phyloP scores from a whole-genome alignment of 257 asterid genomes.

The Plectranthus barbatus region DNA sequence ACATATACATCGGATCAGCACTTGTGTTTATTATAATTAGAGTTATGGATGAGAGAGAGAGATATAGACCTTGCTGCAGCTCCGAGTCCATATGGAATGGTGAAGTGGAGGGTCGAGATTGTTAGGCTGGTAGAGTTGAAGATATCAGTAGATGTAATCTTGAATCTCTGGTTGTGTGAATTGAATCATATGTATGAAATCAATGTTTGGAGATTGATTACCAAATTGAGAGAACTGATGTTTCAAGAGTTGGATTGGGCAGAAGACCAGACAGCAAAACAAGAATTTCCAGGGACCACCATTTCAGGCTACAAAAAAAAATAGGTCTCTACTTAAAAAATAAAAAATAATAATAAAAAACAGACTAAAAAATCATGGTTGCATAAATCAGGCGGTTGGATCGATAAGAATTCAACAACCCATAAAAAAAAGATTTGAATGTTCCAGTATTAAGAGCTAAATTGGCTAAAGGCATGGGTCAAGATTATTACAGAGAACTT shows the following conservation, averaged over 20 bases:
- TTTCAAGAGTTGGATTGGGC: constrained; percentile 57
- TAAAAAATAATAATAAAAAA: background rate
- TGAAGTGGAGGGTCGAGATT: constrained; percentile 42
- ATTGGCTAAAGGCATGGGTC: no score
- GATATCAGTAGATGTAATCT: no score
- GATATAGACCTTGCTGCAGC: constrained; percentile 52
- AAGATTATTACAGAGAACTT: no score
- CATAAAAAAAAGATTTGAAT: no score
- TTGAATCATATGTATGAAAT: no score
- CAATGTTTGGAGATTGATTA: constrained; percentile 1
- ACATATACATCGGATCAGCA: background rate
- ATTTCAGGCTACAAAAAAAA: constrained; percentile 40
- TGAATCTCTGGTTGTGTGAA: no score
- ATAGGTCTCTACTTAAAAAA: no score
- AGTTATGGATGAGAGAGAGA: background rate
- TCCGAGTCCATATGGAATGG: constrained; percentile 48
- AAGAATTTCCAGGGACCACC: constrained; percentile 65
- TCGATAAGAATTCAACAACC: no score
- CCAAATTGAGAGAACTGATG: constrained; percentile 66
- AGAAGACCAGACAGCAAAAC: constrained; percentile 49
- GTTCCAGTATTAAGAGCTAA: no score
- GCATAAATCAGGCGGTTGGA: no score
- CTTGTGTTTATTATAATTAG: background rate
- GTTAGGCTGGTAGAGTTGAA: constrained; percentile 64
- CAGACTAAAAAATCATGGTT: no score